Evolutionary conservation across 2,329 filamentous ascomycete genomes (phyloP), one percentile per base, ranked within the genome.

Genomic region (Aspergillus pseudotamarii): DNA sequence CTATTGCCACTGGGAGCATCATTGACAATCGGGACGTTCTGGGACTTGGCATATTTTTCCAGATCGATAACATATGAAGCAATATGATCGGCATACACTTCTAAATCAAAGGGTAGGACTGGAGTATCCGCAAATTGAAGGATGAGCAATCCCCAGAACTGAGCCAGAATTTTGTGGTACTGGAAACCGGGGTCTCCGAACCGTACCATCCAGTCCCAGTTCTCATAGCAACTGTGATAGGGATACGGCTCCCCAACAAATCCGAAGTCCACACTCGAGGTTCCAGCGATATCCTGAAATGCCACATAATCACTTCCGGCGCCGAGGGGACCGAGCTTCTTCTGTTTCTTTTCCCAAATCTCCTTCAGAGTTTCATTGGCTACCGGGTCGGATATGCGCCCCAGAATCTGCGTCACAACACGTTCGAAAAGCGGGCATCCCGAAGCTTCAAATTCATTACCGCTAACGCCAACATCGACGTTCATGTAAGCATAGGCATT

Each of bases 201-300:
- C 43, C 84, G 85, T 30, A 89, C 83, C 85, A 98, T 92, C 89
- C 93, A 94, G 51, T 93, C 90, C 70, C 91, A 94, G 59, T 89
- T 96, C 74, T 98, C 94, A 78, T 96, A 96, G 78, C 91, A 95
- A 64, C 91, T 94, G 77, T 93, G 89, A 58, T 89, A 88, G 0
- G 94, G 92, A 71, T 86, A 90, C 12, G 81, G 78, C 9, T 85
- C 81, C 51, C 91, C 91, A 43, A 81, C 78, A 73, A 99, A 98
- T 32, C 87, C 85, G 68, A 99, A 87, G 75, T 98, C 93, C 61
- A 99, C 83, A 12, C 91, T 94, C 51, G 93, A 94, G 9, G 89
- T 93, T 58, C 95, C 95, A 0, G 92, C 93, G 57, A 98, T 91
- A 74, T 94, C 88, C 78, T 96, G 94, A 77, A 98, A 99, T 2